A percentile compares a stretch with the other conserved stretches of the same genome.
phyloP scores from a whole-genome alignment of 2,329 filamentous ascomycete genomes.

The Mollisiaceae sp. region DNA sequence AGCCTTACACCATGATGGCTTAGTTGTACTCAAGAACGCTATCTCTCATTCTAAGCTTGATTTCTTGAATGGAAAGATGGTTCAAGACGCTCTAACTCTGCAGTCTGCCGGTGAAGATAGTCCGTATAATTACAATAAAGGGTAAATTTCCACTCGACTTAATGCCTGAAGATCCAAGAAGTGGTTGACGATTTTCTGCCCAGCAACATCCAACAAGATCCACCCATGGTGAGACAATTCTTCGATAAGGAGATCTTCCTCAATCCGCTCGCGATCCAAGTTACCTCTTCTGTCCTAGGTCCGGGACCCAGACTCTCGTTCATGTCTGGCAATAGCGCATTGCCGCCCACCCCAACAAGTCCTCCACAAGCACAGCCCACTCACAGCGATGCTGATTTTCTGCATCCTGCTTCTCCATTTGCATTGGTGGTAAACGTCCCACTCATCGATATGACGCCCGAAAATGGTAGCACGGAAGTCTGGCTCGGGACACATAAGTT shows the following conservation, averaged over 20 bases:
- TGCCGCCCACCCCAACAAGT: slow-evolving; percentile 53
- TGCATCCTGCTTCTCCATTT: slow-evolving; percentile 53
- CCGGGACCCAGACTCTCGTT: slow-evolving; percentile 61
- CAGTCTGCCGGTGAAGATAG: slow-evolving; percentile 57
- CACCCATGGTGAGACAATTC: slow-evolving; percentile 55
- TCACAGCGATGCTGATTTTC: slow-evolving; percentile 64
- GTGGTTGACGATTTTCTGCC: slow-evolving; percentile 1
- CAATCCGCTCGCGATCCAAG: slow-evolving; percentile 60
- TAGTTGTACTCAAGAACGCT: slow-evolving; percentile 61
- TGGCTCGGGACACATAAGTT: slow-evolving; percentile 45
- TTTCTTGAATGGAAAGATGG: slow-evolving; percentile 62
- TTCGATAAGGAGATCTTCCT: slow-evolving; percentile 58
- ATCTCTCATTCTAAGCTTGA: slow-evolving; percentile 58
- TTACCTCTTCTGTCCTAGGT: slow-evolving; percentile 59
- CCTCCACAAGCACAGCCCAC: slow-evolving; percentile 56
- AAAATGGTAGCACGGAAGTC: slow-evolving; percentile 46
- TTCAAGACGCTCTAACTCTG: slow-evolving; percentile 58
- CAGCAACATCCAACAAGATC: slow-evolving; percentile 63
- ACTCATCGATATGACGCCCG: slow-evolving; percentile 41
- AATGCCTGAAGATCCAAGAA: background rate
- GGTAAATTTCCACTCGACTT: slow-evolving; percentile 35
- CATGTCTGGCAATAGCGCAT: slow-evolving; percentile 61
- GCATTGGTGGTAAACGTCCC: slow-evolving; percentile 46
- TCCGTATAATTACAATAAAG: slow-evolving; percentile 67
- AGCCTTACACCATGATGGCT: slow-evolving; percentile 56